These are phyloP conservation scores for Fraxinus excelsior DNA, from an alignment of 257 asterid species.

Conservation along the genomic window DNA sequence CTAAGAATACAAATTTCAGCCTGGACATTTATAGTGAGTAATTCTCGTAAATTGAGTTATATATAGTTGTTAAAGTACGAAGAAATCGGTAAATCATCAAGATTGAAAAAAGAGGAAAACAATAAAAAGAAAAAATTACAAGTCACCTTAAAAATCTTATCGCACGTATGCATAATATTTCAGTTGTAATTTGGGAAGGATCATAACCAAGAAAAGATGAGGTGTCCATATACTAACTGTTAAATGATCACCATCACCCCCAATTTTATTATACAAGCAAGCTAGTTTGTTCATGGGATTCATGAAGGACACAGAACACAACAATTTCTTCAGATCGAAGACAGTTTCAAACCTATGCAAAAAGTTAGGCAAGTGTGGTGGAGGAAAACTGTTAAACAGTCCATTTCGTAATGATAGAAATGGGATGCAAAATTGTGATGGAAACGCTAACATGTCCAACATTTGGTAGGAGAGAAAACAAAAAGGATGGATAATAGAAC, in stretches of 20 bases:
- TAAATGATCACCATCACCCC: neutral
- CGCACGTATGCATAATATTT: neutral
- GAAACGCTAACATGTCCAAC: neutral
- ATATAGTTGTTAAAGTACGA: neutral
- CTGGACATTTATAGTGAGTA: neutral
- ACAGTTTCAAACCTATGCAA: neutral
- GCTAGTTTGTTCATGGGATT: neutral
- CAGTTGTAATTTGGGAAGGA: neutral
- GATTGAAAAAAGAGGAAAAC: too few species aligned
- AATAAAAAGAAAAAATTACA: neutral
- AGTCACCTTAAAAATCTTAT: neutral
- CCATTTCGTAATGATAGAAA: neutral
- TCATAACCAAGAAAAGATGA: neutral
- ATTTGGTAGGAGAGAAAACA: neutral
- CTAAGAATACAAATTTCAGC: neutral
- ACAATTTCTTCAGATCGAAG: neutral
- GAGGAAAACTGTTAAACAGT: neutral
- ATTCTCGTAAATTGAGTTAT: neutral
- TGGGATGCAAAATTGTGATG: neutral
- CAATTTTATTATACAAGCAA: neutral
- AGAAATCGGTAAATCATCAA: too few species aligned
- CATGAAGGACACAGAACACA: neutral
- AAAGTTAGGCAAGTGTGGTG: neutral
- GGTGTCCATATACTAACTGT: neutral
- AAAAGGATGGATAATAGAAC: neutral